Evolutionary conservation across 345 rosid genomes (phyloP).

Genomic region (Cardamine occulta): DNA sequence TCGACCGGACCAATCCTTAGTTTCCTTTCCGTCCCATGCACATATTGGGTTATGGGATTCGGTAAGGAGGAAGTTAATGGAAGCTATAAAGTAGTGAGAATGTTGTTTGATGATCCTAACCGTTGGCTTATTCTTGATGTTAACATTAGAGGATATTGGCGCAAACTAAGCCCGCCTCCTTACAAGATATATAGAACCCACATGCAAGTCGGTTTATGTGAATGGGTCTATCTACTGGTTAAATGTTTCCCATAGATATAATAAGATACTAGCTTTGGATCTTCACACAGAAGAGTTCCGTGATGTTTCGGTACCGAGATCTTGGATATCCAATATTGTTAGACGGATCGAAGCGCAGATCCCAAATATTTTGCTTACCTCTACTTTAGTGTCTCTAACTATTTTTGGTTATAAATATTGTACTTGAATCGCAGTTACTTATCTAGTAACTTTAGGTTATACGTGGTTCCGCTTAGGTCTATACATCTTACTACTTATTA

Average conservation of each 20-base stretch:
- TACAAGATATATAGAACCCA: not conserved
- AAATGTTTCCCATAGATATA: not conserved
- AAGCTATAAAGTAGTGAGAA: slow-evolving; percentile 3
- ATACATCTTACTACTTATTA: no score
- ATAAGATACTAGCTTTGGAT: not conserved
- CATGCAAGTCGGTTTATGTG: not conserved
- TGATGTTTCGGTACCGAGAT: not conserved
- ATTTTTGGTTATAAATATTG: not conserved
- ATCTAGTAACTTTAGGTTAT: no score
- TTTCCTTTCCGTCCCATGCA: not conserved
- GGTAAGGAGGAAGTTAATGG: not conserved
- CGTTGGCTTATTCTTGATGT: not conserved
- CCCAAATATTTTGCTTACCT: not conserved
- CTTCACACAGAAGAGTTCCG: slow-evolving; percentile 7
- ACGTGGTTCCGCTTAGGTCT: no score
- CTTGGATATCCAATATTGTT: not conserved
- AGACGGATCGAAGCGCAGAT: not conserved
- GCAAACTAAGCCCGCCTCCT: not conserved
- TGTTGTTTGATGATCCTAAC: not conserved
- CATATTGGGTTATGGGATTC: not conserved
- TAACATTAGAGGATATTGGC: not conserved
- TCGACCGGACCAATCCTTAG: not conserved
- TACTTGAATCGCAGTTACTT: not conserved
- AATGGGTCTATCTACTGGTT: slow-evolving; percentile 1
- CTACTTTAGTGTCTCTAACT: not conserved